Evolutionary conservation across 495 filamentous ascomycete genomes (phyloP), one percentile per base, ranked within the genome.

Genomic region (Daldinia loculata): DNA sequence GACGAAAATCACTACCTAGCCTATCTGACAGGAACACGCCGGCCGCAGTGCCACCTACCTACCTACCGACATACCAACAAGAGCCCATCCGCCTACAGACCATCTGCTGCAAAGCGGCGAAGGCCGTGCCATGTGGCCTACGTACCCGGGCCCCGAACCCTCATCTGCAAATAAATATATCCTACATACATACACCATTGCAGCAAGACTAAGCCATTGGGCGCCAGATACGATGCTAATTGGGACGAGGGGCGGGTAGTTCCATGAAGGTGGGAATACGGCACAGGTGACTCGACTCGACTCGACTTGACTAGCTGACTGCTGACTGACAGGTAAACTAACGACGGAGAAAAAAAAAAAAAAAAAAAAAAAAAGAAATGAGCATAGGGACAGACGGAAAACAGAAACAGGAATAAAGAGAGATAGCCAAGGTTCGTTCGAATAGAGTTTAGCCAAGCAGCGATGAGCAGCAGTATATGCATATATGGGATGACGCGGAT

Each of bases 141-240:
- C 65, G 53, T 56, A 66, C 36, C 38, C 24, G 36, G 38, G 36
- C 15, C 60, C 38, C 56, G 70, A 69, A 68, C 66, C 70, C 70
- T 62, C 61, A 72, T 72, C 65, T 69, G 65, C 61, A 72, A 65
- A 72, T 68, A 72, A 68, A 68, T 72, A 69, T 69, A 72, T 65
- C 56, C 53, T 66, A 58, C 63, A 55, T 66, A 62, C 26, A 41
- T 61, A 57, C 32, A 39, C 52, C 7, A 22, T 48, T 48, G 43
- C 43, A 48, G 55, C 34, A 26, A 48, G 11, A 27, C 6, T 36
- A 38, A 34, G 5, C 51, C 60, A 72, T 72, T 72, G 64, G 69
- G 64, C 69, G 60, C 69, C 69, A 61, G 64, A 60, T 11, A 55
- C 55, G 29, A 8, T 27, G 5, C 14, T 30, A 29, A 29, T 53